phyloP scores from a whole-genome alignment of 108 stramenopile species.

The Fragilariopsis cylindrus region DNA sequence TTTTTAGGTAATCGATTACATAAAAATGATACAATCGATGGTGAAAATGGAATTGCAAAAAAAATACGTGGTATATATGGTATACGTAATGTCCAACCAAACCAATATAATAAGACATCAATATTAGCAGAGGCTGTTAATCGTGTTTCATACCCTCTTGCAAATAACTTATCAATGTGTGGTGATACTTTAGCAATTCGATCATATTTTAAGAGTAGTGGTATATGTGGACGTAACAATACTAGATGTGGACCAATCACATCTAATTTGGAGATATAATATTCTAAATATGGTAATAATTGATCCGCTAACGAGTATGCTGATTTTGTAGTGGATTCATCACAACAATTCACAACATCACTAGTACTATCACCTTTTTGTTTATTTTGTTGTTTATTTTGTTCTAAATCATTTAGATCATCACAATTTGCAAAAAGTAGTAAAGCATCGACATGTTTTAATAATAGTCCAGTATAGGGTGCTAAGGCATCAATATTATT shows the following conservation, averaged over 20 bases:
- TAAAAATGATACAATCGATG: conserved; percentile 53
- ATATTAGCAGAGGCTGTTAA: conserved; percentile 65
- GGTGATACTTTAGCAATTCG: conserved; percentile 65
- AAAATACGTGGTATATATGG: conserved; percentile 54
- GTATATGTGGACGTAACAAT: conserved; percentile 69
- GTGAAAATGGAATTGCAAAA: conserved; percentile 59
- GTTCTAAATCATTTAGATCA: conserved; percentile 28
- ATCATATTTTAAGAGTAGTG: conserved; percentile 58
- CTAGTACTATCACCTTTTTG: conserved; percentile 6
- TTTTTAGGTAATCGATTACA: conserved; percentile 69
- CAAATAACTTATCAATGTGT: conserved; percentile 55
- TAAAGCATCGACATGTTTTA: conserved; percentile 71
- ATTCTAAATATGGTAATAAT: conserved; percentile 63
- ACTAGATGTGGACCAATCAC: conserved; percentile 68
- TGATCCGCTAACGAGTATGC: conserved; percentile 61
- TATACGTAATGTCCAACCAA: conserved; percentile 71
- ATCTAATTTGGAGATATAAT: conserved; percentile 60
- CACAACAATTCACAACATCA: conserved; percentile 24
- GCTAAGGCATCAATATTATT: conserved; percentile 71
- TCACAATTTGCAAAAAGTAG: conserved; percentile 60
- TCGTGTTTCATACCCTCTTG: conserved; percentile 57
- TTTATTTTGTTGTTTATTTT: too few species aligned
- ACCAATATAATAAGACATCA: conserved; percentile 74
- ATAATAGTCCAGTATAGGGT: conserved; percentile 68
- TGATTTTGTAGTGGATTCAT: conserved; percentile 6